phyloP scores from a whole-genome alignment of 176 grass and related monocot genomes.

The Triticum turgidum region DNA sequence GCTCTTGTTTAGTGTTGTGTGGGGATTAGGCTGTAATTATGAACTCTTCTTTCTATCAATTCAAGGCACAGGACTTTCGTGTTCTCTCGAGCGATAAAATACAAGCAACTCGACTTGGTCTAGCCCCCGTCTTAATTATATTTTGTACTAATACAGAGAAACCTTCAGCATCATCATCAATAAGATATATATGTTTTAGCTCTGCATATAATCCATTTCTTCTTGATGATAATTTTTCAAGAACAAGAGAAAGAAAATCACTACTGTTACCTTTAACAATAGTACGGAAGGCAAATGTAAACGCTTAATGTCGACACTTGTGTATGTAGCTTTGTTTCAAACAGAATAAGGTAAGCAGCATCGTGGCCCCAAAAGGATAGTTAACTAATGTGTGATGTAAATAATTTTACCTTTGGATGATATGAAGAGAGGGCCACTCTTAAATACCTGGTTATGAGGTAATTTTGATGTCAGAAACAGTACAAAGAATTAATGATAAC shows the following conservation, averaged over 20 bases:
- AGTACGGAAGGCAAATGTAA: constrained; percentile 9
- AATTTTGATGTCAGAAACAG: constrained; percentile 27
- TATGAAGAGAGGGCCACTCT: constrained; percentile 97
- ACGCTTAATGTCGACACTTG: neutral
- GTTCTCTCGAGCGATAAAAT: neutral
- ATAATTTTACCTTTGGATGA: constrained; percentile 89
- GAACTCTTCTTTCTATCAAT: neutral
- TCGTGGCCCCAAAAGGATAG: neutral
- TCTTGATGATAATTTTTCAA: constrained; percentile 1
- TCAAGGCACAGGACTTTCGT: neutral
- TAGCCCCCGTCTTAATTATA: neutral
- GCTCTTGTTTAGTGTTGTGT: neutral
- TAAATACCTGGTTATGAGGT: constrained; percentile 70
- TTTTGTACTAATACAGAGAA: neutral
- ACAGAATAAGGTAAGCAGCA: neutral
- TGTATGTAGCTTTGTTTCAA: neutral
- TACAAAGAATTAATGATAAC: neutral
- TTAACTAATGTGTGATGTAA: neutral
- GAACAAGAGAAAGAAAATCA: neutral
- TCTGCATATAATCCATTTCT: neutral
- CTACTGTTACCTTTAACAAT: constrained; percentile 3
- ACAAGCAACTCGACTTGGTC: neutral
- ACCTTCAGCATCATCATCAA: neutral
- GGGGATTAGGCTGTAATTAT: neutral
- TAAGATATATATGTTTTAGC: neutral